Evolutionary conservation across 495 filamentous ascomycete species (phyloP), one percentile per base, ranked within the genome.

Genomic region (Barbatosphaeria neglecta): DNA sequence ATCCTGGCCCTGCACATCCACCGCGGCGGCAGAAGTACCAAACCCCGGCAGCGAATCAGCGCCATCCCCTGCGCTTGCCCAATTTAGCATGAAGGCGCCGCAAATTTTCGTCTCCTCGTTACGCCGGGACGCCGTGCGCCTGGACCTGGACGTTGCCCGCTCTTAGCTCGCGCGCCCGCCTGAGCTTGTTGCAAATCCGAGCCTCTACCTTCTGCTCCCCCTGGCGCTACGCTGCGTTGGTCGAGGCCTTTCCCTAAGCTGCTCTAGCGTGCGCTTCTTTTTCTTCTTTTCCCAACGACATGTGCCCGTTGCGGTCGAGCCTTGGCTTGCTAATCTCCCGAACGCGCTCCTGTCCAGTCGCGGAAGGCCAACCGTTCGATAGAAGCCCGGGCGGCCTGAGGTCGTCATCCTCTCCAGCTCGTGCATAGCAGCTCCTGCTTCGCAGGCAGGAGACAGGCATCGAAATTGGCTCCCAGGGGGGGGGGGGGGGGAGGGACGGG

Each of bases 81-180:
- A 50, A 50, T 50, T 43, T 46, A 41, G 48, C 42, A 45, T 50
- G 48, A 50, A 50, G 45, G 35, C 42, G 42, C 43, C 42, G 15
- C 42, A 23, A n/a, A 28, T 39, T 43, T 20, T 47, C 44, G 47
- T 47, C 44, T 53, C 20, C 6, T 24, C 39, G 16, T 16, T 22
- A 23, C 38, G 38, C 18, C 22, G 11, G 17, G 6, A 3, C 11
- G 23, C 22, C 38, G 19, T 20, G 18, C 4, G 3, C 8, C 28
- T 31, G 9, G 24, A 25, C 28, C 28, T 31, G 28, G 28, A 6
- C 4, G 4, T 25, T 4, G 28, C 6, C 15, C 6, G 15, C 8
- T 35, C 9, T n/a, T 35, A n/a, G 5, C 31, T 35, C 9, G 9
- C 31, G 9, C 31, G 9, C 1, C 2, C 13, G 16, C 13, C 11